Base-by-base conservation (phyloP, 176 grass and related monocot genomes). In the Carex pumila region DNA sequence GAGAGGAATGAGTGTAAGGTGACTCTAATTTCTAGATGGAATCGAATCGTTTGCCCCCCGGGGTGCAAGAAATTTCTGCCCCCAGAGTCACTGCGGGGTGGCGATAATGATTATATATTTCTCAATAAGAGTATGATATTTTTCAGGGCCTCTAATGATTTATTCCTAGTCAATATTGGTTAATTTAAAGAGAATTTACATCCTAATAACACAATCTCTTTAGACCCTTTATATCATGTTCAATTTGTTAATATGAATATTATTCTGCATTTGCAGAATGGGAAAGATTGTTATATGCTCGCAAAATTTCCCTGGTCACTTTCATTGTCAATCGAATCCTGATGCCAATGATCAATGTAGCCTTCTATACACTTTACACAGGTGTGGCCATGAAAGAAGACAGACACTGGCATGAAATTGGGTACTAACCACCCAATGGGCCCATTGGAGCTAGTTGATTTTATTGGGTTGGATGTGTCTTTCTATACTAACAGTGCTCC, bases 261-360 rank as follows among this genome's bases (percentile, higher is more conserved):
- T 22, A 52, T 82, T 84, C 69, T 45, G 11, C 52, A 65, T 54
- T 67, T 39, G 64, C 31, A 97, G 94, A 84, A 65, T 98, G 32
- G 92, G 95, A 74, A 98, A 98, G 83, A 88, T 54, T 18, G 89
- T 98, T 49, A 90, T 98, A 92, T 94, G 91, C 36, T 98, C 95
- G 0, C 89, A 92, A 88, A 91, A 98, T 84, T 95, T 85, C 58
- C 95, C 95, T 18, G 95, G 91, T 49, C 25, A 25, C 25, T 25
- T 98, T 98, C 79, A 98, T 98, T 36, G 95, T 98, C 47, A 98
- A 98, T 80, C 89, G 95, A 50, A 93, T 98, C 67, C 86, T 98
- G 37, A 90, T 98, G 92, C 95, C 95, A 2, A 93, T 95, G 95
- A 93, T 98, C 12, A 95, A 98, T 32, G 95, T 95, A 57, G 95